A percentile compares a stretch with the other conserved stretches of the same genome.
Evolutionary conservation across 805 yeast genomes (phyloP).

Genomic region (Ogataea glucozyma): DNA sequence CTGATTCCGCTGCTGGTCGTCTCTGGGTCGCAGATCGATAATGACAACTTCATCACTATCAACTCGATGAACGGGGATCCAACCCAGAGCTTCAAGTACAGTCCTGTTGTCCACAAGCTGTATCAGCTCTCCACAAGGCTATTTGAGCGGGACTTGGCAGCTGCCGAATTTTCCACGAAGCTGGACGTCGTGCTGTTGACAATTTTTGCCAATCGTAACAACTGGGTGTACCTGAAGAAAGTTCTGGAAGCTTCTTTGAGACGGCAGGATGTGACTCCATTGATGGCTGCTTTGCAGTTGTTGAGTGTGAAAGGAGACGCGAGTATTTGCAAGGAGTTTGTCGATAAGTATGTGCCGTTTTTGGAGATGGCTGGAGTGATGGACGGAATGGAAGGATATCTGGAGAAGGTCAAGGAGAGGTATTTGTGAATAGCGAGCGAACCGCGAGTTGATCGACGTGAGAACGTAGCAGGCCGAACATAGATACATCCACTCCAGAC

Average conservation of each 20-base stretch:
- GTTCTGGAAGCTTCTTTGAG: slow-evolving; percentile 18
- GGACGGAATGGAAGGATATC: too few relatives aligned
- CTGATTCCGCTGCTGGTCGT: slow-evolving; percentile 29
- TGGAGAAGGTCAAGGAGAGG: too few relatives aligned
- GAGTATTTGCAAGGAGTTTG: slow-evolving; percentile 13
- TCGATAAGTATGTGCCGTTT: slow-evolving; percentile 20
- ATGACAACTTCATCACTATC: slow-evolving; percentile 24
- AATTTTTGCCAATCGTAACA: slow-evolving; percentile 20
- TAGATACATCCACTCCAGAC: too few relatives aligned
- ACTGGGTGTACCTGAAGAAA: slow-evolving; percentile 18
- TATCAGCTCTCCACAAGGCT: slow-evolving; percentile 15
- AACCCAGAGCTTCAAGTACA: slow-evolving; percentile 12
- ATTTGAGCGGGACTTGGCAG: slow-evolving; percentile 11
- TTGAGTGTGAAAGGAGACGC: slow-evolving; percentile 12
- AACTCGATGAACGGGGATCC: not conserved
- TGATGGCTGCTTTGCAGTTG: slow-evolving; percentile 11
- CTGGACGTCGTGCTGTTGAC: slow-evolving; percentile 20
- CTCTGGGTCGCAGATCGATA: slow-evolving; percentile 32
- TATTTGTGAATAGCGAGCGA: too few relatives aligned
- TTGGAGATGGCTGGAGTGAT: slow-evolving; percentile 4
- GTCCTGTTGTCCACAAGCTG: slow-evolving; percentile 18
- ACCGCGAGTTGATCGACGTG: too few relatives aligned
- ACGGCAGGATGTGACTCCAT: slow-evolving; percentile 17
- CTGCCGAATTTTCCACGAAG: slow-evolving; percentile 10
- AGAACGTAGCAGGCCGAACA: too few relatives aligned